These are phyloP conservation scores for Haplosporangium sp. DNA, from an alignment of 371 early-diverging fungal genomes.

Conservation along the genomic window DNA sequence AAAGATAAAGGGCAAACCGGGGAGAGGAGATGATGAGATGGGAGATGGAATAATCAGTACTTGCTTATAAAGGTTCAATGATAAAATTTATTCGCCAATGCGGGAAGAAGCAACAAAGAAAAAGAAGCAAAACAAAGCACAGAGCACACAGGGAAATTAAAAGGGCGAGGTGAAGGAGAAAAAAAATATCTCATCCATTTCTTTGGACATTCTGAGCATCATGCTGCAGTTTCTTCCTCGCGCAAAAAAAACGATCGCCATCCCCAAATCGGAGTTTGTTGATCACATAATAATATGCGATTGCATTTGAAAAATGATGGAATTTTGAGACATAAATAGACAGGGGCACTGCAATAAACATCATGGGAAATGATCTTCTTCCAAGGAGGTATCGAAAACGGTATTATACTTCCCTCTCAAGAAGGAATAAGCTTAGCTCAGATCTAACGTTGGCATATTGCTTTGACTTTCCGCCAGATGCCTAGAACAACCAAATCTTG, in stretches of 20 bases:
- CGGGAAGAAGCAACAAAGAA: neutral
- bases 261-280: too few species aligned
- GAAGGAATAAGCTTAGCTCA: too few species aligned
- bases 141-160: conserved; percentile 1
- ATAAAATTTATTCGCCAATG: neutral
- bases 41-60: neutral
- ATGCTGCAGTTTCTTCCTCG: too few species aligned
- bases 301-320: too few species aligned
- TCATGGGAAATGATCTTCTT: too few species aligned
- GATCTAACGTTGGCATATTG: neutral
- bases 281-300: too few species aligned
- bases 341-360: too few species aligned
- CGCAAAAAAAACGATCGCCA: too few species aligned
- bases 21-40: neutral
- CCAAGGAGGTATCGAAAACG: too few species aligned
- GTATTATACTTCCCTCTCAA: too few species aligned
- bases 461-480: neutral
- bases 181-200: neutral
- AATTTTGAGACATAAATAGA: too few species aligned
- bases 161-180: neutral
- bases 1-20: neutral
- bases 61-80: neutral
- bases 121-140: conserved; percentile 1
- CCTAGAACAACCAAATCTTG: neutral
- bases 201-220: too few species aligned